Percentiles rank a stretch among this genome's conserved stretches.
Evolutionary conservation across 768 basidiomycete genomes (phyloP).

Genomic region (Mycena crocata): DNA sequence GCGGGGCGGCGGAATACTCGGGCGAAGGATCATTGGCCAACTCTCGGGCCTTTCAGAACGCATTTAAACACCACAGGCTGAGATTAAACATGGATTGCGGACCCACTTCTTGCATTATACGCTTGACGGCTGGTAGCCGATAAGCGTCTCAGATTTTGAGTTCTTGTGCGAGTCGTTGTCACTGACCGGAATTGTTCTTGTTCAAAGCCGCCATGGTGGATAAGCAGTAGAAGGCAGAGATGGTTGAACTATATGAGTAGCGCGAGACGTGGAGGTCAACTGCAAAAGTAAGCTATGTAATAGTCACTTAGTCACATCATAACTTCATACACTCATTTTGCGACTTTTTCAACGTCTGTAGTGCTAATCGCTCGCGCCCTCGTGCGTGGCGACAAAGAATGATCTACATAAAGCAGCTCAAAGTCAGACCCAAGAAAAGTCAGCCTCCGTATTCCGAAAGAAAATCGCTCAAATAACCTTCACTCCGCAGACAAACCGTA

Average conservation of each 20-base stretch:
- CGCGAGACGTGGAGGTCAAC: constrained; percentile 7
- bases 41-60: constrained; percentile 68
- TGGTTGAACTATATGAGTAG: neutral
- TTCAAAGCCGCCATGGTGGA: constrained; percentile 61
- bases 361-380: no score
- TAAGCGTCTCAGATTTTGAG: constrained; percentile 20
- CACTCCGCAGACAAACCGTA: constrained; percentile 52
- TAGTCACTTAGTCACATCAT: constrained; percentile 8
- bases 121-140: constrained; percentile 79
- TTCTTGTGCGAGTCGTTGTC: neutral
- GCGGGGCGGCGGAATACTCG: constrained; percentile 86
- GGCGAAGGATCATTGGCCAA: constrained; percentile 86
- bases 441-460: constrained; percentile 31
- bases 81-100: neutral
- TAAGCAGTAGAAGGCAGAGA: neutral
- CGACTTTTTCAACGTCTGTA: constrained; percentile 5
- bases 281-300: constrained; percentile 13
- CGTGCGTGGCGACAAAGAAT: constrained; percentile 38
- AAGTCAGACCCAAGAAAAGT: constrained; percentile 85
- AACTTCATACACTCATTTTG: neutral
- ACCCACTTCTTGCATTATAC: constrained; percentile 88
- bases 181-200: constrained; percentile 90
- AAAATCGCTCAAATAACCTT: constrained; percentile 1
- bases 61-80: neutral
- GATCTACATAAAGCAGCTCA: constrained; percentile 85